Conservation (phyloP, 2,329 filamentous ascomycete genomes). For the Epichloe elymi region DNA sequence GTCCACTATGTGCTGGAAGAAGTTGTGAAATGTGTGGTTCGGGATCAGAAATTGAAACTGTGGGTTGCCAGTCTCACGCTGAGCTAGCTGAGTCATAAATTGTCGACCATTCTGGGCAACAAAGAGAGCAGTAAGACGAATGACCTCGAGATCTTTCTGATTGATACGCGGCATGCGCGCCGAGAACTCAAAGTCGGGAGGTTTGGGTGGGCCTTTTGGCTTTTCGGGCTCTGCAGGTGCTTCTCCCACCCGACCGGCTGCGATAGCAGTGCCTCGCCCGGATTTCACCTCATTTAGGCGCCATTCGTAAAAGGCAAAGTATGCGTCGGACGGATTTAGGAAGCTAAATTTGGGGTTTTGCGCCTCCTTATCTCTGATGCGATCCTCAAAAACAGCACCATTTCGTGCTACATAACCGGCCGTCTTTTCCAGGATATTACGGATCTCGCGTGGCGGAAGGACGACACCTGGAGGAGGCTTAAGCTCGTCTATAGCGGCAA, state of each 20-base stretch:
- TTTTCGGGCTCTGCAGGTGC: slow-evolving; percentile 41
- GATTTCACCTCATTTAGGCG: slow-evolving; percentile 73
- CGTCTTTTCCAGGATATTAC: slow-evolving; percentile 79
- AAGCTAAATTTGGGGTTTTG: slow-evolving; percentile 88
- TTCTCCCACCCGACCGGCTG: slow-evolving; percentile 61
- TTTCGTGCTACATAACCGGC: slow-evolving; percentile 75
- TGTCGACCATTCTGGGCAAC: slow-evolving; percentile 85
- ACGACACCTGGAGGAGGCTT: slow-evolving; percentile 76
- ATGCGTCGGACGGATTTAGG: slow-evolving; percentile 65
- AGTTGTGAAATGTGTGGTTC: slow-evolving; percentile 92
- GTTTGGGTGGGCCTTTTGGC: slow-evolving; percentile 71
- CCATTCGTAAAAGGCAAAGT: slow-evolving; percentile 84
- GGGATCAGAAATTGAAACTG: slow-evolving; percentile 95
- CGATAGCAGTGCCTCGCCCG: slow-evolving; percentile 67
- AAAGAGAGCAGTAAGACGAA: slow-evolving; percentile 72
- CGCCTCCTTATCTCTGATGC: slow-evolving; percentile 73
- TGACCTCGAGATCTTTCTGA: slow-evolving; percentile 72
- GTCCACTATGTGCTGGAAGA: slow-evolving; percentile 83
- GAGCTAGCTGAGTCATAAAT: slow-evolving; percentile 81
- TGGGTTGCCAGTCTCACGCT: slow-evolving; percentile 78
- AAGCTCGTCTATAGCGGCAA: slow-evolving; percentile 46
- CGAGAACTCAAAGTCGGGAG: slow-evolving; percentile 81
- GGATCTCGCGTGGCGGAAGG: slow-evolving; percentile 79
- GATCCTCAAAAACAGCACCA: slow-evolving; percentile 60
- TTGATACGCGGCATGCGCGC: slow-evolving; percentile 96